Evolutionary conservation across 2,329 filamentous ascomycete genomes (phyloP), one percentile per base, ranked within the genome.

Genomic region (Penicillium sp.): DNA sequence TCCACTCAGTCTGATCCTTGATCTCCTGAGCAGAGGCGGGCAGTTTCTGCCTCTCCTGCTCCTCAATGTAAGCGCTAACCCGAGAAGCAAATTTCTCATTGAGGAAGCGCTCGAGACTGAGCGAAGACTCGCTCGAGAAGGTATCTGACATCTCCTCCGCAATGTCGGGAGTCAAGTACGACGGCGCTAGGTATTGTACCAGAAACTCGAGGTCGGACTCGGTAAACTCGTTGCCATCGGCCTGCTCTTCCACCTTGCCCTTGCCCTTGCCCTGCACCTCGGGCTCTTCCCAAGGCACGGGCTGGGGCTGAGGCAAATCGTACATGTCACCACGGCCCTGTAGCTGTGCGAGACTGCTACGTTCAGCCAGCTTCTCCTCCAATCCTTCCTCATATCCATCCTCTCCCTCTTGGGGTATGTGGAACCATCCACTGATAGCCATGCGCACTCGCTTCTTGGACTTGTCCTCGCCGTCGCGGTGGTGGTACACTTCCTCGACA

Each of bases 381-480:
- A 94, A 81, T 4, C 92, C 94, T 67, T 88, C 79, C 62, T 95
- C 85, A 63, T 88, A 99, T 39, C 94, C 94, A 24, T 95, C 90
- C 71, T 99, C 94, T 50, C 92, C 92, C 62, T 89, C 76, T 74
- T 99, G 94, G 0, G 94, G 94, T 57, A 99, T 97, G 73, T 99
- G 94, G 72, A 95, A 99, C 94, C 94, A 99, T 46, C 94, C 94
- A 68, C 90, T 96, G 67, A 99, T 96, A 45, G 94, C 94, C 92
- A 99, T 97, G 61, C 94, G 86, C 44, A 96, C 84, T 8, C 74
- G 69, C 54, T 67, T 81, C 70, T 80, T 84, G 68, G 80, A 81
- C 48, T 85, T 81, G 72, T 83, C 82, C 63, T 76, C 81, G 68
- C 76, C 78, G 53, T 69, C 79, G 57, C 75, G 78, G 64, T 84